Evolutionary conservation across 1,284 basidiomycete species (phyloP), one percentile per base, ranked within the genome.

Genomic region (Tilletia walkeri): DNA sequence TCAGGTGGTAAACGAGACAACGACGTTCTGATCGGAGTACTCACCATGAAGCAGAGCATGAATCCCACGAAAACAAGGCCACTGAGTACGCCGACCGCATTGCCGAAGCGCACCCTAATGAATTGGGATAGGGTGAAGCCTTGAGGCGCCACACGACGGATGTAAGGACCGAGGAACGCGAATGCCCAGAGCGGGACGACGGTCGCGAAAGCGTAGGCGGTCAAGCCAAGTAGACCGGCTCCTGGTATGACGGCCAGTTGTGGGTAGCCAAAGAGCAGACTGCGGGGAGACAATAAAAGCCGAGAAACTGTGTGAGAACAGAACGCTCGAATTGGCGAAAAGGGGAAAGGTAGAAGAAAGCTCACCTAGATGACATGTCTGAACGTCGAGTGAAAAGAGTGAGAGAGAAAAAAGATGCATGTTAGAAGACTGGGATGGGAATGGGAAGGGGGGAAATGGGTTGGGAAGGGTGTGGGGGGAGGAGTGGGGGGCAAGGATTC

Each of bases 71-170:
- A 83, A 24, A 69, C 59, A 66, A 83, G 41, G 6, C 75, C 79
- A 30, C 77, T 76, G 3, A 83, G 75, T 18, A 82, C 75, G 65
- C 82, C 82, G 45, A 83, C 73, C 16, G 80, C 78, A 80, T 77
- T 81, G 39, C 82, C 82, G 69, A 76, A 84, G 38, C 82, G 74
- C 24, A 78, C 74, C 34, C 82, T 78, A 16, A 84, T 80, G 73
- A 75, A 84, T 71, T 84, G 80, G 67, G 80, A 63, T 4, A 84
- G 74, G 14, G 82, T 82, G 73, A 84, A 84, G 41, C 82, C 82
- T 47, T 84, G 80, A 4, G 82, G 82, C 69, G 78, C 83, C 18
- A 75, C 47, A 16, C 73, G 74, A 9, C 82, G 79, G 63, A 84
- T 82, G 66, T 74, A 69, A 30, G 81, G 77, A n/a, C 82, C 82